Conservation (phyloP, 805 yeast species). For the Myxozyma monticola region DNA sequence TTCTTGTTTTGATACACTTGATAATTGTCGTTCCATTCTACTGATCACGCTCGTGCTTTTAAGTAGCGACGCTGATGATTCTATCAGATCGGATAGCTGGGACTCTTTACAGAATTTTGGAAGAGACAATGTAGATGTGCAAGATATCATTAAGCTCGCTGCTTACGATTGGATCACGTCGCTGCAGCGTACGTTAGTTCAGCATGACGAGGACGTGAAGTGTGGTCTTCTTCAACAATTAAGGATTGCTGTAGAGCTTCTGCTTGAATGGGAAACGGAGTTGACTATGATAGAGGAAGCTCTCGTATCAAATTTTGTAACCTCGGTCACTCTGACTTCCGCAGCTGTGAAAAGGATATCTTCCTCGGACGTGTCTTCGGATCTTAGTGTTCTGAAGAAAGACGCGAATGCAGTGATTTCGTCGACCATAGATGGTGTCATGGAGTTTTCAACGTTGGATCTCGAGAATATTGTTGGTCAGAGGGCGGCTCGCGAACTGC, state of each 20-base stretch:
- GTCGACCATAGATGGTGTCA: not conserved
- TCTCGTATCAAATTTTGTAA: constrained; percentile 7
- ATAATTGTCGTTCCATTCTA: constrained; percentile 41
- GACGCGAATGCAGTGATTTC: not conserved
- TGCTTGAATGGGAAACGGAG: constrained; percentile 19
- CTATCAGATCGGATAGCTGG: constrained; percentile 3
- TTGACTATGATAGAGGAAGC: constrained; percentile 15
- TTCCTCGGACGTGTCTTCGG: not conserved
- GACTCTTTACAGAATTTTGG: constrained; percentile 12
- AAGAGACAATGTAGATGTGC: constrained; percentile 12
- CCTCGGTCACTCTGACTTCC: constrained; percentile 9
- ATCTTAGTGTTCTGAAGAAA: not conserved
- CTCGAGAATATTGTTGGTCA: constrained; percentile 10
- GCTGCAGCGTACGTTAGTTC: constrained; percentile 31
- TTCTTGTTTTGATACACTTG: constrained; percentile 42
- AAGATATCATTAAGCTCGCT: constrained; percentile 24
- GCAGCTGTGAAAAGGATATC: not conserved
- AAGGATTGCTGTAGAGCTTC: constrained; percentile 16
- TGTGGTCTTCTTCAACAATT: constrained; percentile 1
- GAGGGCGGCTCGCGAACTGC: constrained; percentile 7
- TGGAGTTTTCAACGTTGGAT: constrained; percentile 11
- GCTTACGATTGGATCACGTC: constrained; percentile 37
- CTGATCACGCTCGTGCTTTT: constrained; percentile 41
- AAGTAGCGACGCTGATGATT: constrained; percentile 23
- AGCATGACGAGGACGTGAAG: constrained; percentile 33